Evolutionary conservation across 257 asterid species (phyloP), one percentile per base, ranked within the genome.

Genomic region (Eustoma russellianum): DNA sequence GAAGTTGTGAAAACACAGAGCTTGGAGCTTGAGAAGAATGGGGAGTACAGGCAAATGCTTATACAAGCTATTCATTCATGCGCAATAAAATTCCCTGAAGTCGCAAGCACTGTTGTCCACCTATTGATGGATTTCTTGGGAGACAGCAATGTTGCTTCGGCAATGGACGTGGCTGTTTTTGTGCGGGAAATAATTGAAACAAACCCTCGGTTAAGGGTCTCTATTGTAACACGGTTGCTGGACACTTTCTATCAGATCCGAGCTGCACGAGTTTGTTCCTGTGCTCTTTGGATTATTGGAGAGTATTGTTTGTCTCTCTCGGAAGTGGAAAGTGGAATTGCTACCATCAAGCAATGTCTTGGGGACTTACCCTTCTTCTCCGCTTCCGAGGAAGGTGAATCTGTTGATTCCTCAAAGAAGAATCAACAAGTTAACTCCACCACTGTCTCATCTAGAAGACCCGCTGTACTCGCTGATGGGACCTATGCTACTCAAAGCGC

Each of bases 401-500:
- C 68, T 62, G 55, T 79, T 59, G 97, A 83, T 63, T 38, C 43
- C 13, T 67, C 94, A 18, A 89, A 85, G 69, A 89, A 85, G 68
- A 53, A 86, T 61, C 87, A 74, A 73, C 95, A 72, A 77, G 77
- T 72, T n/a, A 77, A 75, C 67, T 79, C 89, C 16, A 83, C 78
- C 53, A 85, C 92, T 34, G 85, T 83, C 68, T 89, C 97, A 17
- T 85, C 97, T 57, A 79, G 85, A 83, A 77, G 97, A 61, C 97
- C 97, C 1, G 95, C 89, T 58, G 66, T 89, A 74, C 97, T 89
- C 69, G 89, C 97, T 55, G 97, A 89, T 66, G 97, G 97, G 49
- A 89, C 97, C 41, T 89, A 89, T 48, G 97, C 97, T 52, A 89
- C 97, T 54, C 97, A 85, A 71, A 89, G 94, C 75, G 97, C 97